Conservation (phyloP, 768 basidiomycete genomes). For the Termitomyces eurrhizus region DNA sequence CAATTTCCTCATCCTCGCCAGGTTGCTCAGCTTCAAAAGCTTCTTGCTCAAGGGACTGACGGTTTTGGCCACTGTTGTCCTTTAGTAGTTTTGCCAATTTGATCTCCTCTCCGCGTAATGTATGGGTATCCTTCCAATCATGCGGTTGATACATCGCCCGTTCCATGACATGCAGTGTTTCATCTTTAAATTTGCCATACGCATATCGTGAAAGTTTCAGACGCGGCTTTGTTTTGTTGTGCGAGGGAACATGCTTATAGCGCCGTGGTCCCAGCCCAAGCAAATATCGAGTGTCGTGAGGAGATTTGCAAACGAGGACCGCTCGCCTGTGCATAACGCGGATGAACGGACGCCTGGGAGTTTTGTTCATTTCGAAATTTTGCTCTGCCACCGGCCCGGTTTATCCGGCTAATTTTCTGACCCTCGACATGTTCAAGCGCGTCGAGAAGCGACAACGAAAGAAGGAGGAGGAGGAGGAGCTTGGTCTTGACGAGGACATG, state of each 20-base stretch:
- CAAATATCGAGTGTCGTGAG: background rate
- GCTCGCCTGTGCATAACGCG: constrained; percentile 12
- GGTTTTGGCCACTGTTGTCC: background rate
- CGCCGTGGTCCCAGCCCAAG: background rate
- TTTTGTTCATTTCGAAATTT: constrained; percentile 1
- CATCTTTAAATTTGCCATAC: constrained; percentile 11
- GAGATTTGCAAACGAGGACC: constrained; percentile 2
- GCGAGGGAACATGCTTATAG: background rate
- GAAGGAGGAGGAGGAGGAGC: constrained; percentile 58
- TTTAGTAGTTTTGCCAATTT: constrained; percentile 23
- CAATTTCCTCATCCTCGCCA: background rate
- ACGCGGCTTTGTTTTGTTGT: background rate
- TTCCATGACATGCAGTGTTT: constrained; percentile 31
- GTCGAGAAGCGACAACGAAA: constrained; percentile 62
- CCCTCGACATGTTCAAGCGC: constrained; percentile 69
- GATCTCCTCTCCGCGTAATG: constrained; percentile 36
- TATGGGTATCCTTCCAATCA: constrained; percentile 34
- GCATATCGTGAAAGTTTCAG: constrained; percentile 5
- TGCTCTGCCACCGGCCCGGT: constrained; percentile 17
- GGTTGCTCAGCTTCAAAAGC: constrained; percentile 12
- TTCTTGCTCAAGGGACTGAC: constrained; percentile 16
- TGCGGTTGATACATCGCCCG: constrained; percentile 24
- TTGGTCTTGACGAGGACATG: constrained; percentile 51
- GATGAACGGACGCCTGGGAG: background rate
- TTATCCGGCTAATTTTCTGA: constrained; percentile 5